Evolutionary conservation across 1,284 basidiomycete species (phyloP).

Genomic region (Rhodotorula sp.): DNA sequence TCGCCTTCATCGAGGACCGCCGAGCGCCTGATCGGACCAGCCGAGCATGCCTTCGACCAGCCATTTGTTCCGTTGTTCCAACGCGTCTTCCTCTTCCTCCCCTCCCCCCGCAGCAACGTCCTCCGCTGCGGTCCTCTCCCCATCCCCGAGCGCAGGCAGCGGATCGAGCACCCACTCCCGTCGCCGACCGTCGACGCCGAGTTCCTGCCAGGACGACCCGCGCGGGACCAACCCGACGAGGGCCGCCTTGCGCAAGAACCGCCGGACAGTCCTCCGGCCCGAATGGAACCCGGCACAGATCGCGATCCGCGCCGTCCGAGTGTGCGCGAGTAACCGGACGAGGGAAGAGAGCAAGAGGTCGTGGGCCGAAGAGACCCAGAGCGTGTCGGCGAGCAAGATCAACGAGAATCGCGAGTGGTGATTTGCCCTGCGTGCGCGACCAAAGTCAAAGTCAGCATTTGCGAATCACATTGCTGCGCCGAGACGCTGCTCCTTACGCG

Average conservation of each 20-base stretch:
- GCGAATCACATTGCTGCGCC: not conserved
- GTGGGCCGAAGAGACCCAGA: constrained; percentile 22
- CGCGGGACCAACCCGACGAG: constrained; percentile 11
- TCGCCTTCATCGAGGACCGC: not conserved
- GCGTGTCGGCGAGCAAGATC: constrained; percentile 33
- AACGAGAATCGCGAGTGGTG: not conserved
- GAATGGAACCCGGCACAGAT: constrained; percentile 29
- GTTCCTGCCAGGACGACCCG: constrained; percentile 6
- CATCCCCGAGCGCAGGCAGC: not conserved
- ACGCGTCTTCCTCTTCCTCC: constrained; percentile 22
- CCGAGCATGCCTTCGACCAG: constrained; percentile 24
- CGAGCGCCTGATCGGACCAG: constrained; percentile 13
- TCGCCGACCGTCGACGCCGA: constrained; percentile 6
- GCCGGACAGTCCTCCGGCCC: constrained; percentile 19
- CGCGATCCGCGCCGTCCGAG: not conserved
- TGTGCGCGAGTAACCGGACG: constrained; percentile 8
- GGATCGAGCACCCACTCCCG: constrained; percentile 19
- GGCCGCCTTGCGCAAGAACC: constrained; percentile 22
- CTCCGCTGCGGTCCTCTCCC: not conserved
- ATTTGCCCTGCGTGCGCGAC: constrained; percentile 3
- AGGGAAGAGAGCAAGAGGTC: constrained; percentile 18
- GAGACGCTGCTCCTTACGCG: constrained; percentile 1
- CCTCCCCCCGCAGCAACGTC: not conserved
- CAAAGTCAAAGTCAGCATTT: not conserved
- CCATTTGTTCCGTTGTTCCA: constrained; percentile 32